phyloP scores from a whole-genome alignment of 768 basidiomycete genomes.

The Chiua virens region DNA sequence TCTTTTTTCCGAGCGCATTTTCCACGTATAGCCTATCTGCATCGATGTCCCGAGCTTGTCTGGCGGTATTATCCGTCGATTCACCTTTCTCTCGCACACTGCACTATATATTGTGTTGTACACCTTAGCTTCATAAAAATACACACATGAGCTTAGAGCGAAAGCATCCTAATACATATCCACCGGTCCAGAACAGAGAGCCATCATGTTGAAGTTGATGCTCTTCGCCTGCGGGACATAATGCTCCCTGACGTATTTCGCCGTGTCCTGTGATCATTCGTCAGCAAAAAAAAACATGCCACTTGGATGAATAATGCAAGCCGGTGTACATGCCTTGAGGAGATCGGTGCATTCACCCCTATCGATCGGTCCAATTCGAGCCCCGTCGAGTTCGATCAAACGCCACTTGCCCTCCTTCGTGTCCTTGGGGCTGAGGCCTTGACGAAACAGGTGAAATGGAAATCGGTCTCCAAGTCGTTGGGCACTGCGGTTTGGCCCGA shows the following conservation, averaged over 20 bases:
- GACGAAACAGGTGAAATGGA: constrained; percentile 90
- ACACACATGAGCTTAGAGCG: not conserved
- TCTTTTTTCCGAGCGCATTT: too few species aligned
- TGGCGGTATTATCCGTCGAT: too few species aligned
- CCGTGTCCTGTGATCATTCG: constrained; percentile 41
- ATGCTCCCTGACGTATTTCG: constrained; percentile 43
- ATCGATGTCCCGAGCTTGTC: too few species aligned
- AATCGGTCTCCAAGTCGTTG: constrained; percentile 61
- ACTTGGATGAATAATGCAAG: not conserved
- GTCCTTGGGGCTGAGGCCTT: constrained; percentile 49
- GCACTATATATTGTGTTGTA: constrained; percentile 1
- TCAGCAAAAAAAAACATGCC: not conserved
- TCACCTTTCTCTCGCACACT: not conserved
- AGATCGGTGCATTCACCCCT: constrained; percentile 63
- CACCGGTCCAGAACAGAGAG: constrained; percentile 36
- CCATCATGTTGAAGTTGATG: constrained; percentile 49
- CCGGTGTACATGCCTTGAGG: constrained; percentile 42
- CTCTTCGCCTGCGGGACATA: constrained; percentile 40
- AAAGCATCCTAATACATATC: constrained; percentile 10
- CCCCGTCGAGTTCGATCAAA: constrained; percentile 84
- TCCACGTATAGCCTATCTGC: too few species aligned
- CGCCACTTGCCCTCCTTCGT: constrained; percentile 30
- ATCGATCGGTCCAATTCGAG: constrained; percentile 77
- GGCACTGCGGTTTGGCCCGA: constrained; percentile 71
- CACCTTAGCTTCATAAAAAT: constrained; percentile 7